Percentiles rank a stretch among this genome's conserved stretches.
Evolutionary conservation across 2,329 filamentous ascomycete species (phyloP).

Genomic region (Epichloe aotearoae): DNA sequence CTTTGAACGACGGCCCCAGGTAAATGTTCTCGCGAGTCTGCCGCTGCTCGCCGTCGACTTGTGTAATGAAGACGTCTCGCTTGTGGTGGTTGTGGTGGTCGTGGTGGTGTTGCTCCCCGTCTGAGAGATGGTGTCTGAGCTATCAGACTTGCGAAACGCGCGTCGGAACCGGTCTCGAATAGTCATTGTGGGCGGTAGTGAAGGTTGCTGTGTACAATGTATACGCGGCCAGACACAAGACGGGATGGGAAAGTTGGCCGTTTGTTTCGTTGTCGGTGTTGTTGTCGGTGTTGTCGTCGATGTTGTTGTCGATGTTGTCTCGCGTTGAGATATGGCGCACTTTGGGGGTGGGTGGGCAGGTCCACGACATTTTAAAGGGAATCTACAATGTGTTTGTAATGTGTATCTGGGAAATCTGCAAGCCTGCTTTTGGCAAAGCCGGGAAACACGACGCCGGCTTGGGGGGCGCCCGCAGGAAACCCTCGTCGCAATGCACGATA

Average conservation of each 20-base stretch:
- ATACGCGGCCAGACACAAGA: not conserved
- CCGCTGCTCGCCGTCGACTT: slow-evolving; percentile 17
- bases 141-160: slow-evolving; percentile 24
- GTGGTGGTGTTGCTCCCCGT: slow-evolving; percentile 18
- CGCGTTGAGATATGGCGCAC: not conserved
- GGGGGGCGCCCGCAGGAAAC: slow-evolving; percentile 1
- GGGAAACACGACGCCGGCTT: not conserved
- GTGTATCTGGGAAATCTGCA: not conserved
- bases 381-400: too few species aligned
- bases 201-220: not conserved
- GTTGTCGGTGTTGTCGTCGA: not conserved
- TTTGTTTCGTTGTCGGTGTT: not conserved
- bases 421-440: not conserved
- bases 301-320: not conserved
- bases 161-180: slow-evolving; percentile 30
- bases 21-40: slow-evolving; percentile 18
- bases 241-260: not conserved
- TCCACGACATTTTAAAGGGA: not conserved
- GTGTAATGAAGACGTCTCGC: slow-evolving; percentile 17
- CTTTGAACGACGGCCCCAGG: slow-evolving; percentile 14
- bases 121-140: slow-evolving; percentile 18
- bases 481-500: not conserved
- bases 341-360: slow-evolving; percentile 1
- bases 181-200: slow-evolving; percentile 19
- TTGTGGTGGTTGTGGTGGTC: slow-evolving; percentile 12